These are phyloP conservation scores for Sonneratia caseolaris DNA, from an alignment of 345 rosid genomes.

Conservation along the genomic window DNA sequence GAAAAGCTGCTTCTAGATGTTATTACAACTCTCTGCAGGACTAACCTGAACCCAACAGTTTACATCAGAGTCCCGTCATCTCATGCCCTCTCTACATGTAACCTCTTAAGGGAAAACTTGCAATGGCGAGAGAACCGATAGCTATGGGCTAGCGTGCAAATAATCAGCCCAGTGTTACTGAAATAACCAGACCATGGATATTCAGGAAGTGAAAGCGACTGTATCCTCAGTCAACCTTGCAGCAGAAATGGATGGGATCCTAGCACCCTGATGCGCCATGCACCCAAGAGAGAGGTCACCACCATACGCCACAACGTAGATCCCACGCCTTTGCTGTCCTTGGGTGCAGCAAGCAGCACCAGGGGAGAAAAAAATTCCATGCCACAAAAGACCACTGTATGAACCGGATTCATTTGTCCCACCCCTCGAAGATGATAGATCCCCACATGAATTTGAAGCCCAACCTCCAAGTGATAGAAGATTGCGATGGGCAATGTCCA, in stretches of 20 bases:
- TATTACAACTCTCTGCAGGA: not conserved
- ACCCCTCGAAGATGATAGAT: not conserved
- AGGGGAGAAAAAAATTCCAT: not conserved
- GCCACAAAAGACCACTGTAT: not conserved
- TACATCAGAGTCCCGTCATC: not conserved
- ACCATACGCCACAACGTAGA: not conserved
- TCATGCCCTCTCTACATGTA: not conserved
- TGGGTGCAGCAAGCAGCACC: constrained; percentile 3
- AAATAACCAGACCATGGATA: not conserved
- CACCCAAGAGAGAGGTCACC: not conserved
- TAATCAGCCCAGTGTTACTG: not conserved
- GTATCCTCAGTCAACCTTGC: not conserved
- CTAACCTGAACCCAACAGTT: not conserved
- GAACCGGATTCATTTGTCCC: not conserved
- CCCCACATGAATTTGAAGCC: not conserved
- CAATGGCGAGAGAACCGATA: not conserved
- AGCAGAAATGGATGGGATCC: not conserved
- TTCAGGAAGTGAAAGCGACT: too few species aligned
- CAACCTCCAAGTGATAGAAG: not conserved
- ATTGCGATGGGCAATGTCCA: not conserved
- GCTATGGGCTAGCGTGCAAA: not conserved
- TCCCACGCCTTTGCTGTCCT: not conserved
- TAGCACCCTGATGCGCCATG: not conserved
- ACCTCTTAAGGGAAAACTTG: not conserved
- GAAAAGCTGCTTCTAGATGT: not conserved